Percentiles rank a stretch among this genome's conserved stretches.
These are phyloP conservation scores for Fraxinus baroniana DNA, from an alignment of 305 asterid genomes.

Conservation along the genomic window DNA sequence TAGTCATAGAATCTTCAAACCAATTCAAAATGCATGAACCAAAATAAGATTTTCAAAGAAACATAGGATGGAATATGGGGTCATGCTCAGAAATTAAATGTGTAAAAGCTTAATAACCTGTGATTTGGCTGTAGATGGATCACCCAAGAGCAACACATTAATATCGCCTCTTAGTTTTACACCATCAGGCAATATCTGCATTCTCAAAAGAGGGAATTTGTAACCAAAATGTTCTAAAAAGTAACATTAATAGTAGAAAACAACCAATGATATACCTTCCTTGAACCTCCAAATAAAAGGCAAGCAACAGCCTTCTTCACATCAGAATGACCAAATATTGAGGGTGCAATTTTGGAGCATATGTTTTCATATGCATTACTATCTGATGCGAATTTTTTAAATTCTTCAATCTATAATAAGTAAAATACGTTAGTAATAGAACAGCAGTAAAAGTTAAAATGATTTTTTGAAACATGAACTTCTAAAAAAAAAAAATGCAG, in stretches of 20 bases:
- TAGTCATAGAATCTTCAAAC: neutral
- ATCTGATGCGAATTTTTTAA: conserved; percentile 85
- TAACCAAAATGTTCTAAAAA: conserved; percentile 14
- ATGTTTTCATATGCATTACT: conserved; percentile 32
- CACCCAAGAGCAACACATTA: conserved; percentile 92
- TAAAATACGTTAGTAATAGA: neutral
- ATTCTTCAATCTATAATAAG: conserved; percentile 59
- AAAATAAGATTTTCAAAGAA: neutral
- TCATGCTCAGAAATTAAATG: neutral
- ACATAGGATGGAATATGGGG: neutral
- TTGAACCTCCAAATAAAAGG: conserved; percentile 96
- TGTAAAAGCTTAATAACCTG: conserved; percentile 56
- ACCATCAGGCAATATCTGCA: conserved; percentile 90
- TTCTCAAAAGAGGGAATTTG: conserved; percentile 9
- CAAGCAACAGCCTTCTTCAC: conserved; percentile 96
- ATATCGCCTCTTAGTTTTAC: conserved; percentile 97
- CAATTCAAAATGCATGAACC: neutral
- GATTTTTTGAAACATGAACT: neutral
- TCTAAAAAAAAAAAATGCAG: neutral
- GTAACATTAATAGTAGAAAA: conserved; percentile 13
- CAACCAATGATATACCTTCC: conserved; percentile 57
- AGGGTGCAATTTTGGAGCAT: conserved; percentile 74
- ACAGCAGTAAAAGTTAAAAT: neutral
- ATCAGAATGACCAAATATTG: conserved; percentile 88
- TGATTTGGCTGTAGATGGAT: conserved; percentile 98